Conservation (phyloP, 2,329 filamentous ascomycete species). For the Sporothrix curviconia region DNA sequence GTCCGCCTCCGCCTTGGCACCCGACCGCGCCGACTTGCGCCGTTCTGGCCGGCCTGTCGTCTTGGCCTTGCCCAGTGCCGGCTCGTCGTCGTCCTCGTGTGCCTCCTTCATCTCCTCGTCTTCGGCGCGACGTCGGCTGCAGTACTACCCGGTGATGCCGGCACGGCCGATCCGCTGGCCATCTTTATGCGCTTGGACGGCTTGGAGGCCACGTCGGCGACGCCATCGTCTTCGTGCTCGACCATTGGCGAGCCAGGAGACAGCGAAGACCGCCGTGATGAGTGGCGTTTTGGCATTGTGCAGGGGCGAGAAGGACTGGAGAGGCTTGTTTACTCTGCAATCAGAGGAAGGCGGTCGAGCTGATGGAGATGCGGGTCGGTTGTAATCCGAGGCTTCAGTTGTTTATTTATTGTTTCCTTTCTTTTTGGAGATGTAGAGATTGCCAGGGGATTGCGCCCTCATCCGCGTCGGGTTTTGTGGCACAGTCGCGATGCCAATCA, state of each 20-base stretch:
- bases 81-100: background rate
- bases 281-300: conserved; percentile 23
- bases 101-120: conserved; percentile 12
- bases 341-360: no score
- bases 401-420: no score
- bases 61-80: background rate
- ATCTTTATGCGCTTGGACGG: conserved; percentile 44
- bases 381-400: no score
- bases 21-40: conserved; percentile 6
- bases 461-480: no score
- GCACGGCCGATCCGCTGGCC: conserved; percentile 37
- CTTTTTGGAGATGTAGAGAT: no score
- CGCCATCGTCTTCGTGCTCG: conserved; percentile 40
- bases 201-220: conserved; percentile 34
- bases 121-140: conserved; percentile 8
- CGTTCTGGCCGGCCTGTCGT: background rate
- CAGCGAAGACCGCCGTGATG: conserved; percentile 38
- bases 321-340: no score
- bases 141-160: conserved; percentile 36
- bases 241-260: conserved; percentile 43
- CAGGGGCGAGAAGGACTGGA: no score
- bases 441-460: no score
- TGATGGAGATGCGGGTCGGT: no score
- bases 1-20: background rate
- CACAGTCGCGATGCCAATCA: background rate